Base-by-base conservation (phyloP, 148 eudicot species). In the Pouteria glomerata region DNA sequence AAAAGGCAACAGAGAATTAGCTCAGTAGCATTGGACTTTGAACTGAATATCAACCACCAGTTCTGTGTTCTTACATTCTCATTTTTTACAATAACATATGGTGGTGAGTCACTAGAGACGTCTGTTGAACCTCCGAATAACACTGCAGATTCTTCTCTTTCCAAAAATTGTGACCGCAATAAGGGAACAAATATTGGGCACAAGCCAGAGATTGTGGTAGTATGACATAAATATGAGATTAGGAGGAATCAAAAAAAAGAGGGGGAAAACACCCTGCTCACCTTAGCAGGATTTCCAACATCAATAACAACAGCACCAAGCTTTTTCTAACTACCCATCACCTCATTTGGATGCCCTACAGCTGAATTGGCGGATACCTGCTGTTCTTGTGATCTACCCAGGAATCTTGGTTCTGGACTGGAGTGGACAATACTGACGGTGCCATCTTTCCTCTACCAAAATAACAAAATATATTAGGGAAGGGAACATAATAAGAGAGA, bases 221-320 rank as follows among this genome's bases (percentile, higher is more conserved):
- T 59, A 4, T 42, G 35, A 59, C 6, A 37, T 24, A 71, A 29
- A n/a, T n/a, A 27, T 13, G 61, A 14, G 58, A 47, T n/a, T n/a
- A n/a, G n/a, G n/a, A n/a, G n/a, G n/a, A n/a, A n/a, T n/a, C n/a
- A n/a, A n/a, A n/a, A n/a, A n/a, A 30, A 14, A 18, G 66, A 27
- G 31, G 7, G 13, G 41, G 39, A 68, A 52, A 48, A 51, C 55
- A 52, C 68, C 5, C 56, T 56, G 33, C 83, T 77, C 42, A 95
- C 97, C 90, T 95, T 92, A 63, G 91, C 88, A 2, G 89, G 89
- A 79, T 91, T 95, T 47, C 98, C 98, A 79, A 91, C 98, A 77
- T 95, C 98, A 52, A 95, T 89, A 74, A 95, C 66, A 56, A 91
- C 93, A 26, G 98, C 88, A 30, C 98, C 96, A 39, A 85, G 93